Conservation (phyloP, 148 eudicot genomes). For the Fagopyrum tataricum region DNA sequence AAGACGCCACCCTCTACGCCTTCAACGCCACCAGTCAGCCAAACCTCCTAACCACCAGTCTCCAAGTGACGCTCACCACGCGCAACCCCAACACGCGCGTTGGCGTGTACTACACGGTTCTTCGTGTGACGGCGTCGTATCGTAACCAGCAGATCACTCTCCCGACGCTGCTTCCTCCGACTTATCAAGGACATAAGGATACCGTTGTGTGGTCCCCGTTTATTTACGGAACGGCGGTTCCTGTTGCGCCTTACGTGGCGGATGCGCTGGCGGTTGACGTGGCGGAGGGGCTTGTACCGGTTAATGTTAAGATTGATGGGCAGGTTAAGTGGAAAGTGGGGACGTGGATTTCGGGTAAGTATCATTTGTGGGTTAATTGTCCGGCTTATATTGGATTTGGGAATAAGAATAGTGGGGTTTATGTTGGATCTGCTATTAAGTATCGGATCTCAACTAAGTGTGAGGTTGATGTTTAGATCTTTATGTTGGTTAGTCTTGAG, state of each 20-base stretch:
- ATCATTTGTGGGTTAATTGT: conserved; percentile 34
- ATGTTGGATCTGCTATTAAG: conserved; percentile 13
- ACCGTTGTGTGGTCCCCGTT: conserved; percentile 38
- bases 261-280: conserved; percentile 20
- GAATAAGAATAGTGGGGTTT: not conserved
- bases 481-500: not conserved
- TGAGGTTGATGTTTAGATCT: conserved; percentile 8
- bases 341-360: conserved; percentile 32
- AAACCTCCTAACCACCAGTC: conserved; percentile 26
- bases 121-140: conserved; percentile 37
- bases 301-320: conserved; percentile 30
- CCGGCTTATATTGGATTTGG: conserved; percentile 26
- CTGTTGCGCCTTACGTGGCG: conserved; percentile 30
- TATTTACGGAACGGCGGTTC: conserved; percentile 26
- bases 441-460: conserved; percentile 16
- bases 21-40: conserved; percentile 21
- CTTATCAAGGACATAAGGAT: conserved; percentile 36
- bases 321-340: conserved; percentile 40
- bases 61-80: conserved; percentile 38
- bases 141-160: conserved; percentile 39
- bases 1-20: conserved; percentile 29
- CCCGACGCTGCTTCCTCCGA: conserved; percentile 24
- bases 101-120: conserved; percentile 39
- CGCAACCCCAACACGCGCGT: conserved; percentile 36
- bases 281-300: conserved; percentile 21